Evolutionary conservation across 2,329 filamentous ascomycete genomes (phyloP).

Genomic region (Aaosphaeria pasadenensis): DNA sequence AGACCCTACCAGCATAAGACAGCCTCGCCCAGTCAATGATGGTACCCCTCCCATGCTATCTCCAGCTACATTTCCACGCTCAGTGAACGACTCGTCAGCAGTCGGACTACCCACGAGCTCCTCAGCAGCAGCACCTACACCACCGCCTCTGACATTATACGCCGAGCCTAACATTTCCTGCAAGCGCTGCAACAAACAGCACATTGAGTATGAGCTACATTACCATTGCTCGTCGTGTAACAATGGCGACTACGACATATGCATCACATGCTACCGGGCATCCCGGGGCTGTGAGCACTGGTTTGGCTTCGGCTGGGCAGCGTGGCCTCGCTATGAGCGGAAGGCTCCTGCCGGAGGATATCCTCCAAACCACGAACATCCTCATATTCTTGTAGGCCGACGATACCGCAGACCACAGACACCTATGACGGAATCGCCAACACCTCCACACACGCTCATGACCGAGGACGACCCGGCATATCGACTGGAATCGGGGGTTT

Average conservation of each 20-base stretch:
- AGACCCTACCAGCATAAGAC: conserved; percentile 21
- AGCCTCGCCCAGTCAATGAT: conserved; percentile 17
- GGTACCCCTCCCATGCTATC: conserved; percentile 23
- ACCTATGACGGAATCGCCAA: conserved; percentile 18
- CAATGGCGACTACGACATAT: conserved; percentile 73
- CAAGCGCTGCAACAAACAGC: conserved; percentile 63
- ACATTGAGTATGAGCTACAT: conserved; percentile 83
- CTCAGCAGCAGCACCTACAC: conserved; percentile 14
- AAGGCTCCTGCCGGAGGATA: conserved; percentile 42
- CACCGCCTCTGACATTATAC: conserved; percentile 44
- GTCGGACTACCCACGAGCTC: conserved; percentile 14
- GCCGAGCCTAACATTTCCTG: conserved; percentile 73
- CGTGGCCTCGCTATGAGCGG: conserved; percentile 62
- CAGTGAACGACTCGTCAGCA: conserved; percentile 25
- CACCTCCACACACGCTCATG: conserved; percentile 30
- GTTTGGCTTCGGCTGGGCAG: conserved; percentile 80
- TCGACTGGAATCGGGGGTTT: conserved; percentile 74
- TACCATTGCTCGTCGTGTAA: conserved; percentile 76
- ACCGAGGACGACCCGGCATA: conserved; percentile 66
- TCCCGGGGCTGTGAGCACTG: conserved; percentile 79
- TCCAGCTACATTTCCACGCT: conserved; percentile 22
- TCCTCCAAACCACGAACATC: conserved; percentile 41
- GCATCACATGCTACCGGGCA: conserved; percentile 73
- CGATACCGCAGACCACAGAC: conserved; percentile 38
- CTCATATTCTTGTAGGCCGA: conserved; percentile 52